Conservation (phyloP, 495 filamentous ascomycete species). For the Xylaria acuta region DNA sequence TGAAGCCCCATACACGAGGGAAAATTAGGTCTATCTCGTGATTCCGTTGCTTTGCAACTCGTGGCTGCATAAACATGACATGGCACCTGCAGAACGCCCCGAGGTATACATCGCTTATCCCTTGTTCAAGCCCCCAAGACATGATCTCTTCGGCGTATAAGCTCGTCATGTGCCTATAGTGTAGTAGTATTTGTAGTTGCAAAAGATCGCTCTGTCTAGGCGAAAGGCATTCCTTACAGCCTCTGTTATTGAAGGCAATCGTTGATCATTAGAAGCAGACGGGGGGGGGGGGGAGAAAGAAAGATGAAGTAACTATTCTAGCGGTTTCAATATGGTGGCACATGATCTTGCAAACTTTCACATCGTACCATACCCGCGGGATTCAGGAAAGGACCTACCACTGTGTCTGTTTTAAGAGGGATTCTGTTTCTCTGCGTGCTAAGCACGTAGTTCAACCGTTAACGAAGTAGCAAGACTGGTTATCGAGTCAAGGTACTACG, state of each 20-base stretch:
- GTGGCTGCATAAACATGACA: background rate
- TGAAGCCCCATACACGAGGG: background rate
- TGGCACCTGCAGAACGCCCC: background rate
- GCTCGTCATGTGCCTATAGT: background rate
- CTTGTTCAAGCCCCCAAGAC: background rate
- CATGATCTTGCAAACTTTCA: background rate
- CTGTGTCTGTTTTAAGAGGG: background rate
- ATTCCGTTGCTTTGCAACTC: background rate
- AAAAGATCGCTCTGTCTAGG: background rate
- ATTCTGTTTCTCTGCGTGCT: background rate
- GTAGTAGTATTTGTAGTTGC: background rate
- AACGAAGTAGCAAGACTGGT: background rate
- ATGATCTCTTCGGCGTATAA: background rate
- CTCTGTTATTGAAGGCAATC: background rate
- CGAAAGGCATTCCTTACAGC: background rate
- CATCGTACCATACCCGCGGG: background rate
- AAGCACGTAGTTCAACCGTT: background rate
- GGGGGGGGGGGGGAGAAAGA: too few species aligned
- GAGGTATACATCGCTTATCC: background rate
- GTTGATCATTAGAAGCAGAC: background rate
- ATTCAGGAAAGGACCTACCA: background rate
- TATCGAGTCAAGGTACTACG: background rate
- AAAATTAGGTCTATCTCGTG: background rate
- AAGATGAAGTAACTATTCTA: background rate
- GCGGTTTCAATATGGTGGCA: background rate